Base-by-base conservation (phyloP, 495 filamentous ascomycete species). In the Astrothelium macrocarpum region DNA sequence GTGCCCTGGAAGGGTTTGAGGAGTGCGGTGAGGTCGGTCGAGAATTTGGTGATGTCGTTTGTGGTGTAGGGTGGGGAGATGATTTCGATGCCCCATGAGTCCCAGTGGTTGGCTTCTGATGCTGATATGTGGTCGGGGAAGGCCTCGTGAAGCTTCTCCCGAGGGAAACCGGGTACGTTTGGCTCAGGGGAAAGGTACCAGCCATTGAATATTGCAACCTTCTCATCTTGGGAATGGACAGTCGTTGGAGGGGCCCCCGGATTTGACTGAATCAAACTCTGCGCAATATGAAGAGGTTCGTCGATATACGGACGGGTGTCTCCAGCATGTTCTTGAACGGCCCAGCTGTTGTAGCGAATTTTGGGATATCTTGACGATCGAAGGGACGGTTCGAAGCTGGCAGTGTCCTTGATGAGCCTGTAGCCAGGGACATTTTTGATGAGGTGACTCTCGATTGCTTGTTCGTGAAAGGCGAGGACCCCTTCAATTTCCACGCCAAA, bases 401-500 rank as follows among this genome's bases (percentile, higher is more conserved):
- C 53, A 23, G 61, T 28, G 32, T 63, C 29, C 42, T 68, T 72
- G 9, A 65, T 26, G 18, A 72, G 64, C 2, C 28, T 63, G 32
- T 59, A 49, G 31, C 39, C n/a, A 28, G 61, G 34, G 7, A 26
- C 16, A 25, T 53, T 49, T 32, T 26, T 36, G 20, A 42, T 39
- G 39, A 70, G 66, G 53, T 66, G 64, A 1, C 18, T n/a, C 26
- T 28, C 42, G 42, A 72, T 68, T 28, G 67, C 34, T 32, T 53
- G 56, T 34, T 66, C 61, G 31, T 68, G 70, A 53, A 70, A 72
- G 36, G 59, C 66, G 42, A 72, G 56, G 59, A 70, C 49, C 20
- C 49, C 62, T 53, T 72, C 70, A 29, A 72, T 14, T 31, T 72
- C 68, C 20, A 72, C 58, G 53, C 70, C 70, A 60, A 70, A 70